Evolutionary conservation across 257 asterid genomes (phyloP).

Genomic region (Fraxinus cuspidata): DNA sequence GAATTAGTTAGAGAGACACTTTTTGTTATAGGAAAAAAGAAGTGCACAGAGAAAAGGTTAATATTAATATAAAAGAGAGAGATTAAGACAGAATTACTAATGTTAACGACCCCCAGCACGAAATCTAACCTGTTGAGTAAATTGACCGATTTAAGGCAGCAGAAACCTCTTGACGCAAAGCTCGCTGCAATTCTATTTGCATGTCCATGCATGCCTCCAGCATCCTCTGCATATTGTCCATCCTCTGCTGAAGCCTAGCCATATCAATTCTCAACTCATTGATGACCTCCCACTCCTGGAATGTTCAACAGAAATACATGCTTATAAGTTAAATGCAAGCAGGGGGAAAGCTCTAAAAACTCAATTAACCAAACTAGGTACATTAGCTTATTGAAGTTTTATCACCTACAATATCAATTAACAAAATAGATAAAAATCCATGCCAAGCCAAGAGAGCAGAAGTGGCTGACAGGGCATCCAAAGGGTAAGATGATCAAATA

Average conservation of each 20-base stretch:
- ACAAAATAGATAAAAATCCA: background rate
- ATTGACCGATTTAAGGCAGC: constrained; percentile 69
- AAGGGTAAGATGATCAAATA: background rate
- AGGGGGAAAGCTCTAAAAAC: background rate
- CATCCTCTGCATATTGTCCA: constrained; percentile 79
- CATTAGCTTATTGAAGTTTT: background rate
- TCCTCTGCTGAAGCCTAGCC: constrained; percentile 76
- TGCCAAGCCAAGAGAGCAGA: background rate
- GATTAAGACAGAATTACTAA: no score
- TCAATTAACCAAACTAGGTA: background rate
- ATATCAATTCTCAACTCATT: constrained; percentile 72
- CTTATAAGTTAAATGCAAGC: background rate
- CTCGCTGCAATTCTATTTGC: constrained; percentile 78
- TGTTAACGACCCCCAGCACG: background rate
- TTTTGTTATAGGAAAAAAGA: background rate
- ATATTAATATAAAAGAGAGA: no score
- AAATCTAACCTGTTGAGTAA: constrained; percentile 51
- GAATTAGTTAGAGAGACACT: background rate
- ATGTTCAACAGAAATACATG: constrained; percentile 3
- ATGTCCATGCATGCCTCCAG: constrained; percentile 88
- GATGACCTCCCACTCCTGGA: constrained; percentile 71
- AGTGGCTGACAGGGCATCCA: background rate
- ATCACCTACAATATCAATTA: background rate
- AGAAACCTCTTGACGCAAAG: constrained; percentile 72
- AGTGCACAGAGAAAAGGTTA: background rate